These are phyloP conservation scores for Fusarium sp. DNA, from an alignment of 2,329 filamentous ascomycete species.

Conservation along the genomic window DNA sequence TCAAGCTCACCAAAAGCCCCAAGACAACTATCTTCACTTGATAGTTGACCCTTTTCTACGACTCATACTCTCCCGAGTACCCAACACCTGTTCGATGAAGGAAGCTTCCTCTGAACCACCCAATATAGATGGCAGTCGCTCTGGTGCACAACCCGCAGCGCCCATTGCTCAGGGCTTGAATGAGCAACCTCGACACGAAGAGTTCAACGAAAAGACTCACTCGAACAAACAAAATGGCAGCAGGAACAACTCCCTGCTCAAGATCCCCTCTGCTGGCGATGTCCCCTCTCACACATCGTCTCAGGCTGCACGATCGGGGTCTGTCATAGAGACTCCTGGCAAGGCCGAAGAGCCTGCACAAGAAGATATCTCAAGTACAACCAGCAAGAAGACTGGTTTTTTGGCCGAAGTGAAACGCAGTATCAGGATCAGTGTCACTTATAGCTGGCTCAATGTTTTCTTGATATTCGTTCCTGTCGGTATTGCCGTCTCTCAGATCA, in stretches of 20 bases:
- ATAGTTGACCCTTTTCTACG: conserved; percentile 12
- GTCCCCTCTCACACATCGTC: conserved; percentile 56
- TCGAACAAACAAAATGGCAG: conserved; percentile 15
- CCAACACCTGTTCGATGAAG: conserved; percentile 67
- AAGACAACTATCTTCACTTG: conserved; percentile 22
- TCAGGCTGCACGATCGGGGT: conserved; percentile 65
- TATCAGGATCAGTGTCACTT: conserved; percentile 68
- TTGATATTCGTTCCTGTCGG: conserved; percentile 83
- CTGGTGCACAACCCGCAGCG: conserved; percentile 65
- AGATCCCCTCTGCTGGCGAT: conserved; percentile 40
- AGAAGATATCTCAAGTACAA: conserved; percentile 47
- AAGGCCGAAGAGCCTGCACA: conserved; percentile 32
- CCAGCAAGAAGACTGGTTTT: conserved; percentile 53
- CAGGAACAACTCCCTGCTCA: conserved; percentile 40
- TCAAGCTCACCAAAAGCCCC: conserved; percentile 33
- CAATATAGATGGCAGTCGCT: conserved; percentile 67
- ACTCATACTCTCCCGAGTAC: conserved; percentile 6
- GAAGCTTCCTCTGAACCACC: conserved; percentile 65
- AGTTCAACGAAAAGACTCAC: conserved; percentile 21
- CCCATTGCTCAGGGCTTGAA: conserved; percentile 48
- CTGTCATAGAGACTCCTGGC: conserved; percentile 59
- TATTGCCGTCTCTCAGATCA: conserved; percentile 70
- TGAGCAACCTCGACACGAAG: conserved; percentile 18
- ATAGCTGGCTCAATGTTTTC: conserved; percentile 82
- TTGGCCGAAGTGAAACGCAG: conserved; percentile 61